A percentile compares a stretch with the other conserved stretches of the same genome.
These are phyloP conservation scores for Emiliania huxleyi DNA, from an alignment of 78 protist species.

Conservation along the genomic window DNA sequence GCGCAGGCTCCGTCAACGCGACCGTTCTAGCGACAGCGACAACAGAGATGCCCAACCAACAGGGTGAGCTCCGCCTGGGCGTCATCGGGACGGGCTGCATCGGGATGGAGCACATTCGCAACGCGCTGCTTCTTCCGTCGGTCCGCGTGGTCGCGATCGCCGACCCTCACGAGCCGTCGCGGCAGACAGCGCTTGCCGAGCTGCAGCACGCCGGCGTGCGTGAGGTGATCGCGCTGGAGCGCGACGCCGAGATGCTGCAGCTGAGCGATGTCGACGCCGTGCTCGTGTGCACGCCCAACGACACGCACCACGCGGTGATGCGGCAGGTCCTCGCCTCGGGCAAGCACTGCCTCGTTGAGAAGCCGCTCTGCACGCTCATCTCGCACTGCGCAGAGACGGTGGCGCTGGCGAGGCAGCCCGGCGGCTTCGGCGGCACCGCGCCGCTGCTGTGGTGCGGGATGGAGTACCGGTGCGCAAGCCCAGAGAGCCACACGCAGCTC, in stretches of 20 bases:
- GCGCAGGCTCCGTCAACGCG: too few relatives aligned
- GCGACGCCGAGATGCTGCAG: not conserved
- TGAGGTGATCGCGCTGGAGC: not conserved
- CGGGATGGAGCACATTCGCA: not conserved
- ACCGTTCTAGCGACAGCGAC: too few relatives aligned
- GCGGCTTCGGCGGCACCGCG: not conserved
- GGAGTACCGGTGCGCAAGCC: constrained; percentile 43
- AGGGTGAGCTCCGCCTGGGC: not conserved
- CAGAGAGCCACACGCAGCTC: too few relatives aligned
- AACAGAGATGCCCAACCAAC: too few relatives aligned
- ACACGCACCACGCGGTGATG: not conserved
- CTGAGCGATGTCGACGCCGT: not conserved
- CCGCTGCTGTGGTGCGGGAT: constrained; percentile 25
- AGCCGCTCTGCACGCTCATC: not conserved
- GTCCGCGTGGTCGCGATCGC: not conserved
- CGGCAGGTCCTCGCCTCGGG: not conserved
- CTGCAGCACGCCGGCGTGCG: not conserved
- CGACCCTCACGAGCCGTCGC: not conserved
- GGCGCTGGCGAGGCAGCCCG: not conserved
- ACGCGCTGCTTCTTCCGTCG: not conserved
- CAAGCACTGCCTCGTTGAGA: not conserved
- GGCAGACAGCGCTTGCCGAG: not conserved
- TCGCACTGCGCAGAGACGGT: not conserved
- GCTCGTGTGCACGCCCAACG: constrained; percentile 9
- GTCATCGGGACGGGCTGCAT: constrained; percentile 4